Evolutionary conservation across 1,284 basidiomycete genomes (phyloP).

Genomic region (Sanghuangporus baumii): DNA sequence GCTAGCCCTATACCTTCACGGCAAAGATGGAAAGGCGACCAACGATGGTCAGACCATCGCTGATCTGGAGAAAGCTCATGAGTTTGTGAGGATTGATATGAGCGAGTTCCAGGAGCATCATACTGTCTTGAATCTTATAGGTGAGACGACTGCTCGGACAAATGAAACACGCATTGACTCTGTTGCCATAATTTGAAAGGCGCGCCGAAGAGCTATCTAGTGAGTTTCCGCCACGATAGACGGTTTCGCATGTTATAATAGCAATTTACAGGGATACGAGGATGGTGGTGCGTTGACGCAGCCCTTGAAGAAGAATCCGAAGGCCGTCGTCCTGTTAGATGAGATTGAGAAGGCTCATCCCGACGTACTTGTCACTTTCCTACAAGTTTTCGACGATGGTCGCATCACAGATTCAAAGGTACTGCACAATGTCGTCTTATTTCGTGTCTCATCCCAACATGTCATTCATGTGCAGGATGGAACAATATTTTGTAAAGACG

Average conservation of each 20-base stretch:
- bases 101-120: slow-evolving; percentile 11
- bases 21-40: background rate
- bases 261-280: slow-evolving; percentile 9
- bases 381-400: slow-evolving; percentile 16
- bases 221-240: background rate
- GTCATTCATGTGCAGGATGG: background rate
- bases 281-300: slow-evolving; percentile 8
- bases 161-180: background rate
- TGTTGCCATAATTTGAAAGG: background rate
- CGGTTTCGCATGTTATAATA: background rate
- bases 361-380: slow-evolving; percentile 11
- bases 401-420: slow-evolving; percentile 14
- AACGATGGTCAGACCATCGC: background rate
- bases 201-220: slow-evolving; percentile 14
- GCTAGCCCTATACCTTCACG: slow-evolving; percentile 5
- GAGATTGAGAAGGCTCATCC: slow-evolving; percentile 15
- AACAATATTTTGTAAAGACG: slow-evolving; percentile 11
- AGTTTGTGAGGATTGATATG: slow-evolving; percentile 14
- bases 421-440: background rate
- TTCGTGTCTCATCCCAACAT: background rate
- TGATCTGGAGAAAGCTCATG: slow-evolving; percentile 6
- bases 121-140: slow-evolving; percentile 9
- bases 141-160: background rate
- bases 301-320: slow-evolving; percentile 9
- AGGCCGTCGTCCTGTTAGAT: slow-evolving; percentile 11